Evolutionary conservation across 306 rosid genomes (phyloP).

Genomic region (Sindora glabra): DNA sequence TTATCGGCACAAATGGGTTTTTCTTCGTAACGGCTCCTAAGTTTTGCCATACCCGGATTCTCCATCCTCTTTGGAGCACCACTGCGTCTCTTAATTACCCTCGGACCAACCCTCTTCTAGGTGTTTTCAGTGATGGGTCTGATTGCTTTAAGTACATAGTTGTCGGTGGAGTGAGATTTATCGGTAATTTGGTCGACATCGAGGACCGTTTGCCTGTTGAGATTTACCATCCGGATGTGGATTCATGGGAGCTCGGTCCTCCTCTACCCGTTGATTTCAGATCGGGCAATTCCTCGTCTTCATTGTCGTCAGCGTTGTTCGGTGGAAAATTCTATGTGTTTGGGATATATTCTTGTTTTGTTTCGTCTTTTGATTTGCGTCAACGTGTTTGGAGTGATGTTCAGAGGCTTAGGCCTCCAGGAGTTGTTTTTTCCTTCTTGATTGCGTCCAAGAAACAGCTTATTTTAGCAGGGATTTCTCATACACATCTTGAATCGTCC

Average conservation of each 20-base stretch:
- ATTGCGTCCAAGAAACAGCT: constrained; percentile 47
- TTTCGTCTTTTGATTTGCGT: constrained; percentile 53
- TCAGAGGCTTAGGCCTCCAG: constrained; percentile 58
- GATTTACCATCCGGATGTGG: constrained; percentile 45
- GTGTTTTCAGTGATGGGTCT: constrained; percentile 28
- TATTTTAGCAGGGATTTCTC: constrained; percentile 63
- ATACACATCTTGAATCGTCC: constrained; percentile 33
- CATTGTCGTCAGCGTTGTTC: constrained; percentile 66
- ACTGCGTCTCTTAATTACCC: constrained; percentile 64
- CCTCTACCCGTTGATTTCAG: constrained; percentile 69
- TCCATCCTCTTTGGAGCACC: constrained; percentile 33
- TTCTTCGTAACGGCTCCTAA: constrained; percentile 60
- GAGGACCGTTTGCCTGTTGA: constrained; percentile 74
- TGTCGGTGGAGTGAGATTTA: constrained; percentile 72
- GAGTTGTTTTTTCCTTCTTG: constrained; percentile 62
- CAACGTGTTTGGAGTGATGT: constrained; percentile 55
- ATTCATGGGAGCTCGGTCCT: constrained; percentile 52
- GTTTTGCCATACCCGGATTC: constrained; percentile 44
- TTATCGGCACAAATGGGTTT: constrained; percentile 50
- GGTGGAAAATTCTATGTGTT: constrained; percentile 45
- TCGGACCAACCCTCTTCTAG: constrained; percentile 70
- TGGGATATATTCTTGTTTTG: constrained; percentile 58
- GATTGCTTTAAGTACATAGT: constrained; percentile 37
- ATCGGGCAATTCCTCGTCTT: constrained; percentile 61
- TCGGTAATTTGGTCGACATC: constrained; percentile 68